These are phyloP conservation scores for Aureobasidium sp. DNA, from an alignment of 2,329 filamentous ascomycete species.

Conservation along the genomic window DNA sequence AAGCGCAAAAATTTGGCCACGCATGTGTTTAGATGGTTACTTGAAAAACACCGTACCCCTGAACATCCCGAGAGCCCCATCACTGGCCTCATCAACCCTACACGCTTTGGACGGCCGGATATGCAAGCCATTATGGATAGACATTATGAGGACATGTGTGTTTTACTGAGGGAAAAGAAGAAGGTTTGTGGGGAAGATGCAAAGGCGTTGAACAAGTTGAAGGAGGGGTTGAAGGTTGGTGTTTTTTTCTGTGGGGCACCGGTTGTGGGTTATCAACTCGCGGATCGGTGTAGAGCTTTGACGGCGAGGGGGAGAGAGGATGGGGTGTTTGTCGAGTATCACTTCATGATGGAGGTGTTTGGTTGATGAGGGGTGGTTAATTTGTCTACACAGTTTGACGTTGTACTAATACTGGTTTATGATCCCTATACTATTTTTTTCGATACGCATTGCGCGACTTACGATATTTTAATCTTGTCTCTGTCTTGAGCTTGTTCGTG, in stretches of 20 bases:
- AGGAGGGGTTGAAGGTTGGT: slow-evolving; percentile 41
- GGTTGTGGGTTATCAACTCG: slow-evolving; percentile 49
- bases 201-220: slow-evolving; percentile 20
- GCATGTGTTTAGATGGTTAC: slow-evolving; percentile 50
- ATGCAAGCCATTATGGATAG: slow-evolving; percentile 47
- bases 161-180: slow-evolving; percentile 27
- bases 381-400: no score
- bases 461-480: no score
- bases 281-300: slow-evolving; percentile 47
- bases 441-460: no score
- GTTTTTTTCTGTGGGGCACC: slow-evolving; percentile 53
- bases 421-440: no score
- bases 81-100: slow-evolving; percentile 48
- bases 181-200: slow-evolving; percentile 12
- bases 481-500: no score
- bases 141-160: slow-evolving; percentile 49
- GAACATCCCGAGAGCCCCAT: slow-evolving; percentile 47
- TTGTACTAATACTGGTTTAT: no score
- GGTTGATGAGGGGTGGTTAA: no score
- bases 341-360: slow-evolving; percentile 55
- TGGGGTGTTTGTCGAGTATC: slow-evolving; percentile 47
- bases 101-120: slow-evolving; percentile 50
- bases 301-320: slow-evolving; percentile 47
- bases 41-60: slow-evolving; percentile 50
- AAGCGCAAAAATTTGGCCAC: slow-evolving; percentile 48